phyloP scores from a whole-genome alignment of 495 filamentous ascomycete species.

The Talaromyces ruber region DNA sequence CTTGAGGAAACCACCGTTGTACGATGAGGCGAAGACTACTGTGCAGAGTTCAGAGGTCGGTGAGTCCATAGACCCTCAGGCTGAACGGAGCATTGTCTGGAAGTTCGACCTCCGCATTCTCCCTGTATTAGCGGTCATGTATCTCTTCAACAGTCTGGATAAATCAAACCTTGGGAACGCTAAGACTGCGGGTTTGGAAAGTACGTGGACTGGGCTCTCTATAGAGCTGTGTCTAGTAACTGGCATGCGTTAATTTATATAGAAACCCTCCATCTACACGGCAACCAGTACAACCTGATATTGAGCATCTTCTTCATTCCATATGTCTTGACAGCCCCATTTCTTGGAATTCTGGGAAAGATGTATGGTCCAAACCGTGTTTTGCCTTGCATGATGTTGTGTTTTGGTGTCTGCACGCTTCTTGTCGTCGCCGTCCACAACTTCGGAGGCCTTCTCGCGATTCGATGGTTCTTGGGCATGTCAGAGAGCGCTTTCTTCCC shows the following conservation, averaged over 20 bases:
- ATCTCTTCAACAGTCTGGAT: conserved; percentile 43
- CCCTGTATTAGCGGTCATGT: conserved; percentile 46
- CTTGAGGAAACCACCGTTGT: not conserved
- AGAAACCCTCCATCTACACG: conserved; percentile 34
- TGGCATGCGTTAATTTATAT: not conserved
- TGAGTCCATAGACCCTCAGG: conserved; percentile 7
- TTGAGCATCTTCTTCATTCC: conserved; percentile 57
- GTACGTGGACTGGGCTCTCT: not conserved
- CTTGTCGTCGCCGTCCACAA: conserved; percentile 14
- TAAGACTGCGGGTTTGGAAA: conserved; percentile 41
- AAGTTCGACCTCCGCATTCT: conserved; percentile 46
- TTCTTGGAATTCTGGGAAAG: conserved; percentile 49
- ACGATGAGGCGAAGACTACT: not conserved
- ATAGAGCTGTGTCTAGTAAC: not conserved
- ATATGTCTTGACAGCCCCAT: conserved; percentile 50
- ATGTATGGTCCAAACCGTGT: conserved; percentile 44
- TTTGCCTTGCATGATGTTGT: conserved; percentile 47
- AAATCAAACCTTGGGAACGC: conserved; percentile 53
- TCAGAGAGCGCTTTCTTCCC: conserved; percentile 26
- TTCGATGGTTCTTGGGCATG: conserved; percentile 29
- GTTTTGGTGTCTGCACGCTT: conserved; percentile 4
- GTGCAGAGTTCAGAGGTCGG: conserved; percentile 3
- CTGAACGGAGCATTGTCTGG: conserved; percentile 41
- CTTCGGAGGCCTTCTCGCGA: conserved; percentile 22
- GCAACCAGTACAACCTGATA: conserved; percentile 52